Evolutionary conservation across 352 stramenopile species (phyloP).

Genomic region (Pythium diclinum): DNA sequence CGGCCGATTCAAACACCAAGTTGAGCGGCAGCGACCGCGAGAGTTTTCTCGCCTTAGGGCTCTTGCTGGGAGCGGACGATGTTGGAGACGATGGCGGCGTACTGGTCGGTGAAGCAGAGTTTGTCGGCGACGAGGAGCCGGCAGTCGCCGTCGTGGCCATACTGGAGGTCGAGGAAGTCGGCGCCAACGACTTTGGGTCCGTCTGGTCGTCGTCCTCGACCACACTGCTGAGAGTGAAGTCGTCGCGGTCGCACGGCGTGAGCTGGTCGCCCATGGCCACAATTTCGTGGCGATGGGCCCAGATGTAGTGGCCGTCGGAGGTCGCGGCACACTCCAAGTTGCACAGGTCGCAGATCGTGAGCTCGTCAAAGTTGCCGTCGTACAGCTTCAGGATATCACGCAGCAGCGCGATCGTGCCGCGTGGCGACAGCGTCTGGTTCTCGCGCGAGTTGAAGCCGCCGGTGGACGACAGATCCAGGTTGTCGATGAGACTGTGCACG

Average conservation of each 20-base stretch:
- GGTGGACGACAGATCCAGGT: slow-evolving; percentile 11
- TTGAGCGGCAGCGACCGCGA: slow-evolving; percentile 4
- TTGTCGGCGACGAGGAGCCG: slow-evolving; percentile 1
- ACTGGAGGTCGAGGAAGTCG: not conserved
- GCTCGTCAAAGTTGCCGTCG: slow-evolving; percentile 22
- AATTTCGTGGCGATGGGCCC: slow-evolving; percentile 27
- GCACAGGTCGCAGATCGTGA: slow-evolving; percentile 23
- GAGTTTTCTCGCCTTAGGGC: not conserved
- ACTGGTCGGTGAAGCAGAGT: slow-evolving; percentile 3
- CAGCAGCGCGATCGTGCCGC: slow-evolving; percentile 21
- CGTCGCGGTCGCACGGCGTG: slow-evolving; percentile 26
- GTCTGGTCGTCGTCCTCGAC: not conserved
- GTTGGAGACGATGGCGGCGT: not conserved
- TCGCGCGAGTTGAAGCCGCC: slow-evolving; percentile 14
- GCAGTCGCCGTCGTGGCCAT: not conserved
- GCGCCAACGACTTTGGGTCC: not conserved
- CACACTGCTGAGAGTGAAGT: slow-evolving; percentile 15
- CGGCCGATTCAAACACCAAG: slow-evolving; percentile 7
- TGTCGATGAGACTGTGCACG: slow-evolving; percentile 24
- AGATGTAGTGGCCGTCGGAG: slow-evolving; percentile 21
- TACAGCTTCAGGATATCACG: slow-evolving; percentile 23
- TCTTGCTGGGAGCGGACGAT: not conserved
- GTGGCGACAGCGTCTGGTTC: slow-evolving; percentile 16
- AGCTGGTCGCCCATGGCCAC: slow-evolving; percentile 23
- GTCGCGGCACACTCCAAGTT: slow-evolving; percentile 26